These are phyloP conservation scores for Fagus crenata DNA, from an alignment of 306 rosid genomes.

Conservation along the genomic window DNA sequence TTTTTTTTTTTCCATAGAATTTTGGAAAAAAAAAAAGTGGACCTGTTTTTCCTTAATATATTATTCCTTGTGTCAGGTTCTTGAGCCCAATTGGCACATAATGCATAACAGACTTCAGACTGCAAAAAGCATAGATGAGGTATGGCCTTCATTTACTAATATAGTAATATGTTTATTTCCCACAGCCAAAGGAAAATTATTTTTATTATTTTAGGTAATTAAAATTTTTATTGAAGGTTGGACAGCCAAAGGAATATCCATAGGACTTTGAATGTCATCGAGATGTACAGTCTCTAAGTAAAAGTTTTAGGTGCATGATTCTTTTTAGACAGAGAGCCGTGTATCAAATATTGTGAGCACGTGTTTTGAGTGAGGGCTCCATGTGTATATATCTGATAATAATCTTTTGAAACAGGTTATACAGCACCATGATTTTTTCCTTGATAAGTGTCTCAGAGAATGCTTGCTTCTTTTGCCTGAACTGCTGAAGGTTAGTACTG, in stretches of 20 bases:
- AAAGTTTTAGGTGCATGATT: neutral
- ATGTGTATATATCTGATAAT: constrained; percentile 27
- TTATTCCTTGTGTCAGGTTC: constrained; percentile 57
- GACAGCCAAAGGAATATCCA: neutral
- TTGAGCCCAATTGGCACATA: constrained; percentile 96
- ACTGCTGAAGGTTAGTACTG: constrained; percentile 73
- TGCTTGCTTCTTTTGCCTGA: constrained; percentile 93
- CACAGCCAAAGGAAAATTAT: neutral
- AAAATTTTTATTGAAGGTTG: too few relatives aligned
- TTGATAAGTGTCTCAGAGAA: constrained; percentile 89
- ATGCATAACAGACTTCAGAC: constrained; percentile 85
- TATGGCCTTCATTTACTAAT: constrained; percentile 13
- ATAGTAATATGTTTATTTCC: neutral
- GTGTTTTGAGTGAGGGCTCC: neutral
- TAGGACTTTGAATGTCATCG: neutral
- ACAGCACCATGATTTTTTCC: constrained; percentile 92
- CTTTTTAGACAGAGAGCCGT: neutral
- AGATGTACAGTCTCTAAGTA: neutral
- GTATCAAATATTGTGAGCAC: constrained; percentile 5
- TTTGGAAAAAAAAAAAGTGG: neutral
- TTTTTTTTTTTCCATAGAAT: neutral
- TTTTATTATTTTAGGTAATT: too few relatives aligned
- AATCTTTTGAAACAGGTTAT: constrained; percentile 71
- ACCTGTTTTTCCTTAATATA: constrained; percentile 20
- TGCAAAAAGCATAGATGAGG: constrained; percentile 96